Evolutionary conservation across 805 yeast species (phyloP), one percentile per base, ranked within the genome.

Genomic region (Lipomyces spencermartinsiae): DNA sequence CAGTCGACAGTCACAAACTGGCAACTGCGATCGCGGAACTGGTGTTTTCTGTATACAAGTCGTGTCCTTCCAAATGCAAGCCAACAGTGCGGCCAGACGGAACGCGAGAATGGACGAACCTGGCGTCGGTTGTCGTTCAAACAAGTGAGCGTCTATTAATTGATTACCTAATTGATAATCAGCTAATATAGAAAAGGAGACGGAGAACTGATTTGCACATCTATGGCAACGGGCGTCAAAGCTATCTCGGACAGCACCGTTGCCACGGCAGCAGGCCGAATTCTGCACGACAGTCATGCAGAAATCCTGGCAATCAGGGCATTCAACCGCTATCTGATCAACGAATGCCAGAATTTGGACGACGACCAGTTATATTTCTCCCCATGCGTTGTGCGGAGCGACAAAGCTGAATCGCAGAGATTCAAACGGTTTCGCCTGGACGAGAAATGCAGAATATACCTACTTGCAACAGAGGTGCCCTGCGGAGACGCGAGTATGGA

Each of bases 221-320:
- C 71, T 19, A 22, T 69, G 1, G 68, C 72, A 10, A 92, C 98
- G 0, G 99, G 99, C 0, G 90, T 92, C 61, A 95, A 95, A 75
- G 85, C 92, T 0, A 73, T 85, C 22, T 93, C 98, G 0, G 86
- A 89, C 73, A 76, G 71, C 0, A 74, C 71, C 1, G 76, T 89
- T 0, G 69, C 76, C 2, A 79, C 80, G 60, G 79, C 85, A 1
- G 65, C 80, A 0, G 98, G 98, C 0, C 75, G 77, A 19, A 77
- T 92, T 8, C 80, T 94, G 0, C 98, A 94, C 74, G 98, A 94
- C 77, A 81, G 88, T 76, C 99, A 94, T 79, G 98, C 98, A 0
- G 99, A 94, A 75, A 84, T 93, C 1, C 78, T 95, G 16, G 85
- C 90, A 0, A 66, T 93, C 0, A 79, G 98, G 34, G 85, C 87